Percentiles rank a stretch among this genome's conserved stretches.
phyloP scores from a whole-genome alignment of 1,284 basidiomycete genomes.

The Sporisorium scitamineum region DNA sequence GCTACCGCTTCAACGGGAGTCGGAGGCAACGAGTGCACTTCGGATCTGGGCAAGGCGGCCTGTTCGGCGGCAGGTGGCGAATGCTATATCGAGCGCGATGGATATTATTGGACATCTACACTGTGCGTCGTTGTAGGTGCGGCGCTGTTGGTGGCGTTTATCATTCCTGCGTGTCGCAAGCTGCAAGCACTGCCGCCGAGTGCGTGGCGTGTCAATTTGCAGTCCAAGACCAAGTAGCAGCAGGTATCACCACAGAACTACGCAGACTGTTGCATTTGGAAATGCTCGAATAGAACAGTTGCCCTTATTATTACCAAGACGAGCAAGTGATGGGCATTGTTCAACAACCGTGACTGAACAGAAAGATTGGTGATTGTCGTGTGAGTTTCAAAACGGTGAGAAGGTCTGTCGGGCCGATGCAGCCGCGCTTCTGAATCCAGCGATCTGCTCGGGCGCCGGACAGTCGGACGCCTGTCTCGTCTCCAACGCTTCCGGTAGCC shows the following conservation, averaged over 20 bases:
- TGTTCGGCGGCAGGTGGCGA: slow-evolving; percentile 82
- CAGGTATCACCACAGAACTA: no score
- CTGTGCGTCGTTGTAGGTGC: slow-evolving; percentile 83
- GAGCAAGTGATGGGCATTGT: neutral
- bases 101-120: slow-evolving; percentile 87
- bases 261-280: no score
- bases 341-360: neutral
- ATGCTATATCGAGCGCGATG: slow-evolving; percentile 87
- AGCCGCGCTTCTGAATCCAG: slow-evolving; percentile 26
- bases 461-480: slow-evolving; percentile 26
- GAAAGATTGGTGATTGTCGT: neutral
- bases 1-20: slow-evolving; percentile 30
- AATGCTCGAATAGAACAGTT: neutral
- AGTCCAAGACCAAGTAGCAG: slow-evolving; percentile 17
- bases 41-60: slow-evolving; percentile 76
- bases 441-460: slow-evolving; percentile 25
- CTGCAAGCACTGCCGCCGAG: slow-evolving; percentile 75
- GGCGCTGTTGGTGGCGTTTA: slow-evolving; percentile 79
- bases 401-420: slow-evolving; percentile 8
- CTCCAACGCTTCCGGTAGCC: slow-evolving; percentile 48
- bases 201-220: slow-evolving; percentile 61
- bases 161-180: slow-evolving; percentile 84
- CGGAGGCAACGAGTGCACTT: slow-evolving; percentile 57
- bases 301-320: no score
- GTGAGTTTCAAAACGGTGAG: slow-evolving; percentile 12